Percentiles rank a stretch among this genome's conserved stretches.
Conservation (phyloP, 768 basidiomycete species). For the Kwoniella europaea region DNA sequence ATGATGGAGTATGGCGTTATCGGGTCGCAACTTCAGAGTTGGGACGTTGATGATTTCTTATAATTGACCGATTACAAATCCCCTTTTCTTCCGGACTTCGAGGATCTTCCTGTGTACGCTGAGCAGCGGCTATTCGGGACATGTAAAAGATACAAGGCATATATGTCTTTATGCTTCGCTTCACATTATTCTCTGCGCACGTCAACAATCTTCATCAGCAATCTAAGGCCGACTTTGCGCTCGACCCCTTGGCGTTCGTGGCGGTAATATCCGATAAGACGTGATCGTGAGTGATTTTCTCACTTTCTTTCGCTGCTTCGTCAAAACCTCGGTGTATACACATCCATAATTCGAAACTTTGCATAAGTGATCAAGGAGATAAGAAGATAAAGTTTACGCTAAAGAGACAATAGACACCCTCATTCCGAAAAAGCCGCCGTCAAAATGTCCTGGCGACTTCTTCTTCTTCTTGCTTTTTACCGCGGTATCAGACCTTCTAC, state of each 20-base stretch:
- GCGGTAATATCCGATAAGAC: constrained; percentile 10
- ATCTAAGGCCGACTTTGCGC: background rate
- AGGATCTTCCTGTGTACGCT: no score
- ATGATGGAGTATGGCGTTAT: no score
- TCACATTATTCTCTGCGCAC: background rate
- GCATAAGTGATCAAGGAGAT: background rate
- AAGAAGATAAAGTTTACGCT: background rate
- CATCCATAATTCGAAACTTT: background rate
- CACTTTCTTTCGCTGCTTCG: background rate
- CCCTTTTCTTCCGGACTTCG: no score
- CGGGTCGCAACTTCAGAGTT: no score
- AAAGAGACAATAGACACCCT: background rate
- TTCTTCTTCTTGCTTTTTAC: background rate
- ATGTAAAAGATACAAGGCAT: background rate
- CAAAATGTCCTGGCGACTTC: background rate
- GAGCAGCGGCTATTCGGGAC: background rate
- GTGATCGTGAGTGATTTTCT: constrained; percentile 12
- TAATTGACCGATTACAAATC: no score
- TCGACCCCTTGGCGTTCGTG: constrained; percentile 6
- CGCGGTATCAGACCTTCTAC: no score
- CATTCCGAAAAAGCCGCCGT: no score
- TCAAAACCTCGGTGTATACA: background rate
- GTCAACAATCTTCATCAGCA: background rate
- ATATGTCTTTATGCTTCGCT: background rate
- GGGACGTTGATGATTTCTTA: no score